Conservation (phyloP, 2,329 filamentous ascomycete species). For the Calonectria multiphialidica region DNA sequence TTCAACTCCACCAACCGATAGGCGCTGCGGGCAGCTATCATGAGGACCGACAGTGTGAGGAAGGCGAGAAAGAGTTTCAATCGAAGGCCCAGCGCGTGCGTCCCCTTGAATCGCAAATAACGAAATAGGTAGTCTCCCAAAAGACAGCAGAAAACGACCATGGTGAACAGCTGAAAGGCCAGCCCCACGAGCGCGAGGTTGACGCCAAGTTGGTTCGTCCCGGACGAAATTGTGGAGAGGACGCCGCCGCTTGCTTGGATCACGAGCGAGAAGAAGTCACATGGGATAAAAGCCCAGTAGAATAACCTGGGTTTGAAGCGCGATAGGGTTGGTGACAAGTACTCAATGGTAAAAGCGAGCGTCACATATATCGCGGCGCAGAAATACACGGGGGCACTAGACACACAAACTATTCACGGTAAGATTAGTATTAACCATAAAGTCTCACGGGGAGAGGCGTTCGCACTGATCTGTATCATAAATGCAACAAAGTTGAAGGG, state of each 20-base stretch:
- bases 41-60: conserved; percentile 61
- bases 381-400: conserved; percentile 53
- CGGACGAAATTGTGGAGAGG: conserved; percentile 49
- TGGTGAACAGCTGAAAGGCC: conserved; percentile 60
- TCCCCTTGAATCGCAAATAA: conserved; percentile 29
- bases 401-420: conserved; percentile 54
- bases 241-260: conserved; percentile 65
- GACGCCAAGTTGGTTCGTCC: conserved; percentile 56
- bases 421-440: background rate
- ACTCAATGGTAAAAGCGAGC: conserved; percentile 44
- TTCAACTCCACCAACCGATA: conserved; percentile 69
- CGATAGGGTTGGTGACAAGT: conserved; percentile 45
- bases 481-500: conserved; percentile 68
- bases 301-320: conserved; percentile 50
- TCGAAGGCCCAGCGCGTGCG: background rate
- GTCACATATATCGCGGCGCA: conserved; percentile 46
- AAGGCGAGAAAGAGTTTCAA: conserved; percentile 49
- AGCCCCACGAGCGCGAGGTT: conserved; percentile 63
- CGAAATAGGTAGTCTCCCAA: conserved; percentile 55
- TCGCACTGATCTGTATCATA: conserved; percentile 65
- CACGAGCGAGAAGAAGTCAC: conserved; percentile 62
- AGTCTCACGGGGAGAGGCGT: rapidly evolving
- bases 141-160: conserved; percentile 56
- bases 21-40: conserved; percentile 66
- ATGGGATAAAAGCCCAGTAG: conserved; percentile 56